Evolutionary conservation across 805 yeast genomes (phyloP), one percentile per base, ranked within the genome.

Genomic region (Ogataea salicorniae): DNA sequence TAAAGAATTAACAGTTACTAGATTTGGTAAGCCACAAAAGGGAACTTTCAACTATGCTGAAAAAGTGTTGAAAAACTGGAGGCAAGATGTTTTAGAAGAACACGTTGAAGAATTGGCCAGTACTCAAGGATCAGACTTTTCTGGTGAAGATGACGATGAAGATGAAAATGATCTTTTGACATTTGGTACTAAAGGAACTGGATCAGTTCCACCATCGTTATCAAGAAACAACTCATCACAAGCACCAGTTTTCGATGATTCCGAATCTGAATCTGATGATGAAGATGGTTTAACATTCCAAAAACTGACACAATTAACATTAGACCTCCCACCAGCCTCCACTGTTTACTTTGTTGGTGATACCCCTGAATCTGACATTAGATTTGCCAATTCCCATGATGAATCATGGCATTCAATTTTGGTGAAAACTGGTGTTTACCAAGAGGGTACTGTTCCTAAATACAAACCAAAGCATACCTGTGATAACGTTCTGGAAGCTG

Each of bases 321-420:
- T 80, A 56, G 83, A 82, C 47, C 69, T 87, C 54, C 94, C 94
- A 6, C 91, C 91, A 4, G 89, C 94, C 3, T 82, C 88, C 5
- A 86, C 94, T 0, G 95, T 87, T 15, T 87, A 87, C 65, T 87
- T 87, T 68, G 94, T 87, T 44, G 95, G 95, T 58, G 95, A 87
- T 62, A 87, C 95, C 14, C 95, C 95, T 17, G 95, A 87, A 68
- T 83, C 91, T 6, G 95, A 87, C 65, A 87, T 87, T 53, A 74
- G 94, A 65, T 87, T 87, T 69, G 95, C 95, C 46, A 87, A 87
- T 70, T 82, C 90, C 17, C 92, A 86, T 67, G 94, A 87, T 62
- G 79, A 79, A 50, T 80, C 89, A 31, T 87, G 95, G 95, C 81
- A 76, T 67, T 86, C 95, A 26, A 87, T 87, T 49, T 73, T 87